Conservation (phyloP, 192 early-diverging fungal species). For the Backusella morwellensis region DNA sequence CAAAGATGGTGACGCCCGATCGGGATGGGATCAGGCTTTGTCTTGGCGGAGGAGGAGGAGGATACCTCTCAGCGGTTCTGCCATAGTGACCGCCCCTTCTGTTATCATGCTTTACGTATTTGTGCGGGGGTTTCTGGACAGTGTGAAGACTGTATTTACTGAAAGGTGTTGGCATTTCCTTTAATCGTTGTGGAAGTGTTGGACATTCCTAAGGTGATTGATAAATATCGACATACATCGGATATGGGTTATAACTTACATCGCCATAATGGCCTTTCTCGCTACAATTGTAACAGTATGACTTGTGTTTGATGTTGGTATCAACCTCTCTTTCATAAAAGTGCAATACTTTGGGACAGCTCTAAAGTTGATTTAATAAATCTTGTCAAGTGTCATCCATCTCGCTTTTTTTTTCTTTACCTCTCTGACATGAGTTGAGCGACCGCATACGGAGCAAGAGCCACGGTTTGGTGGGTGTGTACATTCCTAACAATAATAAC, state of each 20-base stretch:
- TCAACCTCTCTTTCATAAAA: not conserved
- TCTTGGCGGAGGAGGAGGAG: too few relatives aligned
- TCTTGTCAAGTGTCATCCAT: not conserved
- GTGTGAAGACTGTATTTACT: not conserved
- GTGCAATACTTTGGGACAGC: not conserved
- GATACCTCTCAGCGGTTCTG: too few relatives aligned
- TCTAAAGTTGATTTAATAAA: not conserved
- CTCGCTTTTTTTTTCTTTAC: not conserved
- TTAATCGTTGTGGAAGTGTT: too few relatives aligned
- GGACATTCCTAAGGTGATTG: not conserved
- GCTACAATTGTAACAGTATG: not conserved
- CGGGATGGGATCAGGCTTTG: not conserved
- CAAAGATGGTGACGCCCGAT: not conserved
- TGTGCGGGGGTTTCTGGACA: not conserved
- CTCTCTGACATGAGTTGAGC: not conserved
- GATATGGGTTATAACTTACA: not conserved
- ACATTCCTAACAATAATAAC: not conserved
- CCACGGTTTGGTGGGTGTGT: too few relatives aligned
- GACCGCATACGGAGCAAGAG: not conserved
- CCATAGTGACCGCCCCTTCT: too few relatives aligned
- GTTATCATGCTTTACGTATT: not conserved
- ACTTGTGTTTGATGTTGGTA: not conserved
- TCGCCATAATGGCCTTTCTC: not conserved
- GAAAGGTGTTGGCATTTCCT: not conserved
- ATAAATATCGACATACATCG: too few relatives aligned